Evolutionary conservation across 192 early-diverging fungal genomes (phyloP), one percentile per base, ranked within the genome.

Genomic region (Backusella tuberculispora): DNA sequence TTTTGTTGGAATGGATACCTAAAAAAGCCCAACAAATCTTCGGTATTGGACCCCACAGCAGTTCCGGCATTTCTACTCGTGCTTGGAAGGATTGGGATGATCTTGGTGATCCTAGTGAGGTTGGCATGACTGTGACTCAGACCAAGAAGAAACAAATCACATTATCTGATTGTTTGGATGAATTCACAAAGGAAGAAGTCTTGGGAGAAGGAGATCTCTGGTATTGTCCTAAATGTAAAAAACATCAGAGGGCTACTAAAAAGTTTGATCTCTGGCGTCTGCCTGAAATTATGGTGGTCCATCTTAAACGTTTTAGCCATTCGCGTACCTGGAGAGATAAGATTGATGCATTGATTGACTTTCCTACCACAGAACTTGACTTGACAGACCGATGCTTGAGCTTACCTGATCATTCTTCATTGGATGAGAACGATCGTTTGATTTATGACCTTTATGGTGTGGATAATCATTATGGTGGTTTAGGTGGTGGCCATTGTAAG

Each of bases 401-500:
- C 13, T 53, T 81, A 9, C 70, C 48, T 10, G 12, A 26, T 19
- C 44, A 40, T 40, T 29, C 19, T 2, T 19, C 64, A 19, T 13
- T 66, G 12, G 72, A 71, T 63, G 68, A 63, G 9, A 63, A 72
- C 44, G 78, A 84, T 60, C 42, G 66, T 14, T 71, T 75, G 14
- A 74, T 87, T 14, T 95, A 94, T 73, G 92, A 94, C 74, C 81
- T 95, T 70, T 89, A 87, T 74, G 89, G 88, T 13, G 90, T 95
- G 6, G 93, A 90, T 73, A 94, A 95, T 76, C 93, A 95, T 68
- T 95, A 84, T 84, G 94, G 94, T 50, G 91, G 92, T 7, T 78
- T 94, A 73, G 92, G 91, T 47, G 94, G 93, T 63, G 94, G 94
- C 37, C 94, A 95, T 76, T 95, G 80, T 81, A 72, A 77, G 80